Evolutionary conservation across 805 yeast genomes (phyloP), one percentile per base, ranked within the genome.

Genomic region (Yamadazyma akitaensis): DNA sequence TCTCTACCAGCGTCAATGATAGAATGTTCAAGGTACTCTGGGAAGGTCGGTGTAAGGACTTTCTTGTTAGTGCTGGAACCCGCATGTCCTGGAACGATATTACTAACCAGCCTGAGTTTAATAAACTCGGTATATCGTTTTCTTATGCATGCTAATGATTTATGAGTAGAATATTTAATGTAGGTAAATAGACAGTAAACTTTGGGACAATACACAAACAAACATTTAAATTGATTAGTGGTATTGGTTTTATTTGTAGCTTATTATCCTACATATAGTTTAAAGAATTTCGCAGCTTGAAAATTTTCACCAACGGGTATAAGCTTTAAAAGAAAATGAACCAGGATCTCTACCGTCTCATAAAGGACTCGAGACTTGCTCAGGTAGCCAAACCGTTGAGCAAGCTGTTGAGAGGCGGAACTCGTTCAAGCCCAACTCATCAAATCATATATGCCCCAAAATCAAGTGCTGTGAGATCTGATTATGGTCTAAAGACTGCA

Each of bases 31-130:
- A 80, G 49, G 41, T 90, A 5, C 67, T 88, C 38, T 92, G 97
- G 97, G 97, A 88, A 57, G 97, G 97, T 0, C 79, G 85, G 50
- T 80, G 79, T 56, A 83, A 85, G 56, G 95, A 88, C 37, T 86
- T 92, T 61, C 62, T 92, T 43, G 68, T 91, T 2, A 80, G 88
- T 41, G 78, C 92, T 1, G 97, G 97, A 0, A 72, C 80, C 6
- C 80, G 76, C 46, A 49, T 87, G 2, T 68, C 68, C 39, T 49
- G 75, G 21, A 73, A 70, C 44, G 51, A 55, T 2, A 43, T 42
- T 12, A 69, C 74, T 1, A 60, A 66, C 18, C 64, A 63, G 4
- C 84, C 85, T 2, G 79, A 72, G 38, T 51, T 79, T 8, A 65
- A 69, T 18, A 71, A 72, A 26, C 68, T 82, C 55, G 92, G 92